These are phyloP conservation scores for Plantago elongata DNA, from an alignment of 257 asterid species.

Conservation along the genomic window DNA sequence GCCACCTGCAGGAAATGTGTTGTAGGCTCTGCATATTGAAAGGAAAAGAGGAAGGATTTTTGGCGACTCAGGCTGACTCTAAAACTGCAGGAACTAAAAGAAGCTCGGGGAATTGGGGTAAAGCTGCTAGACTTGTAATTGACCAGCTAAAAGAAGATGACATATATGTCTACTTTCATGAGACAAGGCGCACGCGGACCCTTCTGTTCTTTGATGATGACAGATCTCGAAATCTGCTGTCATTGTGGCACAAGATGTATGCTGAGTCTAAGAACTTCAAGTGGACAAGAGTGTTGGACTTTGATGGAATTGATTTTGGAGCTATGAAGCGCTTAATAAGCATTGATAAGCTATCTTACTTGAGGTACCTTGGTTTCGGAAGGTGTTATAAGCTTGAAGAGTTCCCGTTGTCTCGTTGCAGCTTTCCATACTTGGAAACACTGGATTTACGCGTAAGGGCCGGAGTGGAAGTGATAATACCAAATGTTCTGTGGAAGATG, in stretches of 20 bases:
- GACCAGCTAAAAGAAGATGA: background rate
- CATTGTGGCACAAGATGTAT: background rate
- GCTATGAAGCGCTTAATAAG: background rate
- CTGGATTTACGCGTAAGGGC: constrained; percentile 24
- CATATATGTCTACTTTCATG: background rate
- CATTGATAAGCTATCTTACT: background rate
- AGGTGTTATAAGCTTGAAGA: constrained; percentile 13
- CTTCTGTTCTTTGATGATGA: constrained; percentile 7
- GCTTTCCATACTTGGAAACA: constrained; percentile 10
- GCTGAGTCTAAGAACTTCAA: background rate
- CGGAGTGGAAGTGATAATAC: background rate
- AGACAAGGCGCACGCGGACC: background rate
- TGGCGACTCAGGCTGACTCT: too few species aligned
- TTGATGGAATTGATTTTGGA: constrained; percentile 10
- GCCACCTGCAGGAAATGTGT: constrained; percentile 4
- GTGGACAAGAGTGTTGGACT: constrained; percentile 4
- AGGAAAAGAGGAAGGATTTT: background rate
- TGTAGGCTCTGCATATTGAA: background rate
- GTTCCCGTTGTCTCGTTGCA: constrained; percentile 18
- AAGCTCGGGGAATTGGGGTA: background rate
- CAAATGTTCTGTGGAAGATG: background rate
- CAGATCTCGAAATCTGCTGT: background rate
- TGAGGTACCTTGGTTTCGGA: constrained; percentile 26
- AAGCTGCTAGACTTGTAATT: background rate
- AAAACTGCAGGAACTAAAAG: background rate